Conservation (phyloP, 345 rosid species). For the Erodium maritimum region DNA sequence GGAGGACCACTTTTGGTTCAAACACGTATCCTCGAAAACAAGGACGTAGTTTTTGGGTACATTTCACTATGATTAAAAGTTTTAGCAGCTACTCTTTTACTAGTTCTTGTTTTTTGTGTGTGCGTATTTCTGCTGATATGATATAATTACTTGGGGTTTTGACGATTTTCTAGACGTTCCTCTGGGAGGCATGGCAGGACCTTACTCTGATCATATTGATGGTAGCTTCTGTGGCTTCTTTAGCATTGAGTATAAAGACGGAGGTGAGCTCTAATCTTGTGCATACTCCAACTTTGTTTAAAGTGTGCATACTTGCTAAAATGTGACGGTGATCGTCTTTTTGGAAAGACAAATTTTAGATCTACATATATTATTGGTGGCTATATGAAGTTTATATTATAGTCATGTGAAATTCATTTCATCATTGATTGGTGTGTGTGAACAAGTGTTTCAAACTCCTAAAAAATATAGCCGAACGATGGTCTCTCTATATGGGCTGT, state of each 20-base stretch:
- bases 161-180: slow-evolving; percentile 42
- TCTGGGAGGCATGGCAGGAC: slow-evolving; percentile 87
- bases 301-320: too few species aligned
- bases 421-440: too few species aligned
- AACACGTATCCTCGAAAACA: slow-evolving; percentile 88
- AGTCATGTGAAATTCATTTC: too few species aligned
- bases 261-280: slow-evolving; percentile 43
- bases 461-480: too few species aligned
- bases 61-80: background rate
- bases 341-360: too few species aligned
- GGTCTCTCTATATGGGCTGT: too few species aligned
- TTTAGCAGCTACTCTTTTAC: background rate
- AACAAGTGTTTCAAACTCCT: too few species aligned
- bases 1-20: slow-evolving; percentile 63
- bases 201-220: slow-evolving; percentile 83
- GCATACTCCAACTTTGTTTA: too few species aligned
- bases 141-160: background rate
- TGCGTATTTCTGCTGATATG: background rate
- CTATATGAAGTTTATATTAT: too few species aligned
- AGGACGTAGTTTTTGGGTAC: slow-evolving; percentile 90
- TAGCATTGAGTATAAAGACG: slow-evolving; percentile 86
- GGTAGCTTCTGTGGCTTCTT: slow-evolving; percentile 81
- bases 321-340: too few species aligned
- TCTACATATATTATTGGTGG: too few species aligned
- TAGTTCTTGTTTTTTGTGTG: too few species aligned